These are phyloP conservation scores for Beauveria brongniartii DNA, from an alignment of 2,329 filamentous ascomycete genomes.

Conservation along the genomic window DNA sequence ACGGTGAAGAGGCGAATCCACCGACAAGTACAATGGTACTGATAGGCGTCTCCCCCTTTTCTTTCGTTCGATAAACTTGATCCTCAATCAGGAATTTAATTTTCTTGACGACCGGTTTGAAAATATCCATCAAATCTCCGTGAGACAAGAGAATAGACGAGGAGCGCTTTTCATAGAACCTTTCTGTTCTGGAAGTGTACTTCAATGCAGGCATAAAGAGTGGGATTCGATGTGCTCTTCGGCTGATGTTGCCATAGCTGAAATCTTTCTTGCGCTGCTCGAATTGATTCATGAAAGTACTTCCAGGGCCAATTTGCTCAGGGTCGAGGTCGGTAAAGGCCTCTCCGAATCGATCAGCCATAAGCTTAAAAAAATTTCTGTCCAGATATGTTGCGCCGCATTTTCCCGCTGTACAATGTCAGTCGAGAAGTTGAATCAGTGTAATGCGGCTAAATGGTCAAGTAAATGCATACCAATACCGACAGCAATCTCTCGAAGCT, in stretches of 20 bases:
- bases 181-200: not conserved
- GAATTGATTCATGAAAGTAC: constrained; percentile 14
- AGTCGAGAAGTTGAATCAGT: too few relatives aligned
- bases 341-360: constrained; percentile 11
- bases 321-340: constrained; percentile 6
- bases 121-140: not conserved
- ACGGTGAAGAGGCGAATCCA: not conserved
- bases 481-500: not conserved
- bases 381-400: constrained; percentile 13
- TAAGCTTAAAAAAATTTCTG: constrained; percentile 11
- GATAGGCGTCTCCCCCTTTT: not conserved
- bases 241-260: not conserved
- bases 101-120: not conserved
- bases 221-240: not conserved
- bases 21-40: not conserved
- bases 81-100: not conserved
- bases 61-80: not conserved
- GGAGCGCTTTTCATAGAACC: not conserved
- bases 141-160: not conserved
- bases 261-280: constrained; percentile 15
- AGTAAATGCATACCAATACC: not conserved
- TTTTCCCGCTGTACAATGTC: not conserved
- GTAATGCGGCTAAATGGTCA: too few relatives aligned
- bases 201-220: not conserved
- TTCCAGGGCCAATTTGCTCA: constrained; percentile 13